A percentile compares a stretch with the other conserved stretches of the same genome.
Evolutionary conservation across 495 filamentous ascomycete genomes (phyloP).

Genomic region (Xylaria flabelliformis): DNA sequence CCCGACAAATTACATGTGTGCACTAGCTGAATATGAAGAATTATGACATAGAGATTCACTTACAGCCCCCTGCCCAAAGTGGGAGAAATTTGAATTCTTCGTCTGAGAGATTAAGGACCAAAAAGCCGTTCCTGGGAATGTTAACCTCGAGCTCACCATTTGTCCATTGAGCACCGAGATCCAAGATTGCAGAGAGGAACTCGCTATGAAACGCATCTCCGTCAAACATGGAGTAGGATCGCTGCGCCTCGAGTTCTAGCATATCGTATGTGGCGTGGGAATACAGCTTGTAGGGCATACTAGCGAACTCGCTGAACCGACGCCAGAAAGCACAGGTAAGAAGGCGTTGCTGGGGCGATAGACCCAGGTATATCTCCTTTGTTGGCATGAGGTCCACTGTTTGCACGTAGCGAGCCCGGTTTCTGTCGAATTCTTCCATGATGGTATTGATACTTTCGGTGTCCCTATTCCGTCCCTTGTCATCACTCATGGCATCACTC

Average conservation of each 20-base stretch:
- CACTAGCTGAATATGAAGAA: not conserved
- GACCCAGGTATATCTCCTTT: constrained; percentile 9
- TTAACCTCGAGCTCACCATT: constrained; percentile 30
- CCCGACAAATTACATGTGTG: no score
- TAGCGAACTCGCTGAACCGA: not conserved
- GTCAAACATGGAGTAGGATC: constrained; percentile 2
- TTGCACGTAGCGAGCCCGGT: constrained; percentile 27
- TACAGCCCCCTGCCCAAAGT: constrained; percentile 52
- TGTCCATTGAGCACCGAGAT: constrained; percentile 14
- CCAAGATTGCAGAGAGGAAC: not conserved
- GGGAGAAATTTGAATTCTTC: constrained; percentile 52
- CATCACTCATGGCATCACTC: not conserved
- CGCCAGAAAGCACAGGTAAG: constrained; percentile 59
- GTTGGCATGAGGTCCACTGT: not conserved
- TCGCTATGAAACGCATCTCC: constrained; percentile 21
- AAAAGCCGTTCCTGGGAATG: constrained; percentile 39
- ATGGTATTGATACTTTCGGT: not conserved
- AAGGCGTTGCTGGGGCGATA: constrained; percentile 18
- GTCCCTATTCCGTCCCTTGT: not conserved
- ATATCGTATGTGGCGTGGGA: not conserved
- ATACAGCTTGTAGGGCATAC: not conserved
- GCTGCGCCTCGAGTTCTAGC: not conserved
- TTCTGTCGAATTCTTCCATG: not conserved
- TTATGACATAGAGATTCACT: not conserved
- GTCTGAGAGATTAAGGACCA: constrained; percentile 43